A percentile compares a stretch with the other conserved stretches of the same genome.
phyloP scores from a whole-genome alignment of 2,329 filamentous ascomycete species.

The Hymenoscyphus scutula region DNA sequence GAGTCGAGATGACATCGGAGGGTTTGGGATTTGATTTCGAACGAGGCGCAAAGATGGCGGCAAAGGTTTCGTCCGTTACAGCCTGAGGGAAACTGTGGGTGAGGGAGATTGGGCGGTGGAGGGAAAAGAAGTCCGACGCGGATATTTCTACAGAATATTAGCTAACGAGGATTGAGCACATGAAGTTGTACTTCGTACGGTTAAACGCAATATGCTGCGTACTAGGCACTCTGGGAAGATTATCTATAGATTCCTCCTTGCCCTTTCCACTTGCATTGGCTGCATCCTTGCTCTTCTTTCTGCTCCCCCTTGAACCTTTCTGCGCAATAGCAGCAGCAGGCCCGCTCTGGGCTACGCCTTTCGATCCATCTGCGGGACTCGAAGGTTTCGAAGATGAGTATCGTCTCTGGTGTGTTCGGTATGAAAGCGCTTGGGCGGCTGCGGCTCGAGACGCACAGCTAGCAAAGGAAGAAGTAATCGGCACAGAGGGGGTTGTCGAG shows the following conservation, averaged over 20 bases:
- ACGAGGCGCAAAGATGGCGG: conserved; percentile 72
- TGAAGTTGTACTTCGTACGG: conserved; percentile 44
- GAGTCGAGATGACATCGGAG: conserved; percentile 63
- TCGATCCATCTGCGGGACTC: conserved; percentile 38
- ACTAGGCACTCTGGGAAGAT: conserved; percentile 71
- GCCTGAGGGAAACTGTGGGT: conserved; percentile 74
- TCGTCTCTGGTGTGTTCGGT: conserved; percentile 35
- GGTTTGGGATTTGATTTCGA: conserved; percentile 49
- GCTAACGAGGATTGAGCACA: background rate
- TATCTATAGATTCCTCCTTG: conserved; percentile 48
- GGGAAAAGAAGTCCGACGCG: conserved; percentile 90
- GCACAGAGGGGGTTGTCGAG: conserved; percentile 28
- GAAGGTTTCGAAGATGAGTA: conserved; percentile 41
- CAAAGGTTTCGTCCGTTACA: conserved; percentile 72
- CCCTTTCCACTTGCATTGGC: conserved; percentile 38
- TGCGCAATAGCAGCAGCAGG: conserved; percentile 36
- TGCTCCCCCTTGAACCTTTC: conserved; percentile 46
- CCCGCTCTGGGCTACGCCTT: conserved; percentile 27
- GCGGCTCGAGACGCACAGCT: conserved; percentile 28
- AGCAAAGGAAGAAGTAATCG: conserved; percentile 30
- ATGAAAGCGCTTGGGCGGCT: conserved; percentile 30
- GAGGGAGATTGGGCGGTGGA: conserved; percentile 90
- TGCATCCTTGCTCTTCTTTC: conserved; percentile 56
- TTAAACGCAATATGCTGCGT: conserved; percentile 69
- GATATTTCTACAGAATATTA: conserved; percentile 64